These are phyloP conservation scores for Mesotaenium endlicherianum DNA, from an alignment of 139 green algal genomes.

Conservation along the genomic window DNA sequence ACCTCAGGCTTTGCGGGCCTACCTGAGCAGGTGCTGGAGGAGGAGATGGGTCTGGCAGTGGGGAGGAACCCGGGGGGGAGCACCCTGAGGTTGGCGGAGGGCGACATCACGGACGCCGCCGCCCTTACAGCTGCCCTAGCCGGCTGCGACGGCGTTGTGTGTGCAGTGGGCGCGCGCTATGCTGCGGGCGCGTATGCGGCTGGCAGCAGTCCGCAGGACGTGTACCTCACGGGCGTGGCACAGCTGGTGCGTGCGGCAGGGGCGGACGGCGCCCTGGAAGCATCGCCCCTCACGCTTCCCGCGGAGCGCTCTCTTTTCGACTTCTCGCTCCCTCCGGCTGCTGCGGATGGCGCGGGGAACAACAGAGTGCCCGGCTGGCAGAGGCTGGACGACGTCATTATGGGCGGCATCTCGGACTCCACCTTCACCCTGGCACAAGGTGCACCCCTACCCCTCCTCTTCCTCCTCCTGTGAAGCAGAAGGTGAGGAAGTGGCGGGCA, in stretches of 20 bases:
- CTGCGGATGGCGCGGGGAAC: neutral
- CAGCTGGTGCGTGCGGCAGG: neutral
- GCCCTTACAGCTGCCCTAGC: neutral
- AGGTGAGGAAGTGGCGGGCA: too few relatives aligned
- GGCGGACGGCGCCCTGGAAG: neutral
- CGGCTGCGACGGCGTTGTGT: conserved; percentile 2
- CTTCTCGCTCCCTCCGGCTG: neutral
- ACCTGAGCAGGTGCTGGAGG: neutral
- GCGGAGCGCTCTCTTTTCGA: neutral
- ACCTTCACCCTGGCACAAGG: neutral
- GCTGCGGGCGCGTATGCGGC: neutral
- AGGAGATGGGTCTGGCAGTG: neutral
- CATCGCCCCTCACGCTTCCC: too few relatives aligned
- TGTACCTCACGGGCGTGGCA: conserved; percentile 4
- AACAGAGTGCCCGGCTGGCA: conserved; percentile 9
- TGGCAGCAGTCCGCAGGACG: neutral
- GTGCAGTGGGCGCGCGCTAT: neutral
- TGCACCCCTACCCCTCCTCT: neutral
- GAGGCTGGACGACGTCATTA: conserved; percentile 39
- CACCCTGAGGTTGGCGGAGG: neutral
- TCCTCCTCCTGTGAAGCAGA: neutral
- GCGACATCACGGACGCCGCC: neutral
- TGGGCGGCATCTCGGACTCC: conserved; percentile 33
- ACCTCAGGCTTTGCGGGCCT: neutral
- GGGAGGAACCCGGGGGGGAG: neutral